Base-by-base conservation (phyloP, 305 asterid genomes). In the Fraxinus sp. region DNA sequence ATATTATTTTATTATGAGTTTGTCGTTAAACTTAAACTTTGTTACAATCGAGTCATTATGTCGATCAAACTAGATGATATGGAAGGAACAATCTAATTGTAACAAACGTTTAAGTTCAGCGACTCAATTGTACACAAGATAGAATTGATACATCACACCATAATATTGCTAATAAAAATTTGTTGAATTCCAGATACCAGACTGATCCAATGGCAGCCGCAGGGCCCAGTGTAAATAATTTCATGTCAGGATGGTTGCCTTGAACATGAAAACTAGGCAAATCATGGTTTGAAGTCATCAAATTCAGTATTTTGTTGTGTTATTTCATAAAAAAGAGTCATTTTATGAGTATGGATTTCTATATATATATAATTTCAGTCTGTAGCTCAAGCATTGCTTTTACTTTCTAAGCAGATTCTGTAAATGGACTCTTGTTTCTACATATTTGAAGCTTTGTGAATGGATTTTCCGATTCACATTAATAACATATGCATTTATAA, bases 141-240 rank as follows among this genome's bases (percentile, higher is more conserved):
- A 14, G 5, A 52, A 4, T 16, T 16, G 62, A 5, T 52, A 4
- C 62, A 52, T 52, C 62, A 0, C 22, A 49, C 20, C 8, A 22
- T 46, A 4, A 52, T 52, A 52, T 52, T 16, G 7, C 32, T 24
- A 66, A 24, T 24, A 7, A 4, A 10, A 26, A 9, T 0, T 66
- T 11, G 16, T 26, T 66, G 7, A 66, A 66, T 66, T 74, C 37
- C 91, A 91, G 94, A 79, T 91, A 87, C 73, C 93, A 88, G 87
- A 85, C 73, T 7, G 93, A 91, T 77, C 90, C 86, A 32, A 80
- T 90, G 78, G 86, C 85, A 76, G 90, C 88, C 79, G 92, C 92
- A 55, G 93, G 92, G 22, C 91, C 95, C 0, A 88, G 91, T 86
- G 89, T 88, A 78, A 88, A 88, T 88, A 89, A 89, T 87, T 89